A percentile compares a stretch with the other conserved stretches of the same genome.
Conservation (phyloP, 2,329 filamentous ascomycete genomes). For the Scedosporium apiospermum region DNA sequence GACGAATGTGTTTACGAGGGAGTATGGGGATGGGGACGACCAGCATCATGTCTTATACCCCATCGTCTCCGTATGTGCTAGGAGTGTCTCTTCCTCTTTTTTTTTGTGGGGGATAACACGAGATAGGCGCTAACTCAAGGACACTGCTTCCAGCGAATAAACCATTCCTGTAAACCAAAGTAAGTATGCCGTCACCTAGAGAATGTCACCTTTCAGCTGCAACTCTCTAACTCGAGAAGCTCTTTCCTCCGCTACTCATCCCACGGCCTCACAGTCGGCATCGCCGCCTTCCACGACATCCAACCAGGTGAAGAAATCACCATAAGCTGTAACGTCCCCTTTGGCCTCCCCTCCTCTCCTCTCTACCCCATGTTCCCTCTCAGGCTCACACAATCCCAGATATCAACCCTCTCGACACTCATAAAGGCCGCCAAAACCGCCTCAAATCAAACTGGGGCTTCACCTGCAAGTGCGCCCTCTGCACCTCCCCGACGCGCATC, state of each 20-base stretch:
- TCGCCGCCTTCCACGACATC: constrained; percentile 5
- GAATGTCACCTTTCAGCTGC: no score
- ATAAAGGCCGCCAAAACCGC: neutral
- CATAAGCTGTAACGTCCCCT: constrained; percentile 6
- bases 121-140: neutral
- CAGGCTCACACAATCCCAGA: neutral
- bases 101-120: neutral
- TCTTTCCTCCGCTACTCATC: constrained; percentile 5
- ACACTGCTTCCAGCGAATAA: neutral
- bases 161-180: constrained; percentile 8
- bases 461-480: constrained; percentile 6
- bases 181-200: neutral
- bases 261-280: constrained; percentile 1
- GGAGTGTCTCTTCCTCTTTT: neutral
- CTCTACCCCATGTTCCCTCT: neutral
- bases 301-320: constrained; percentile 6
- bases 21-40: neutral
- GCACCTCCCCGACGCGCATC: neutral
- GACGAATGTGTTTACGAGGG: constrained; percentile 4
- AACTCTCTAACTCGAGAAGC: neutral
- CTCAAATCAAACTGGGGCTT: constrained; percentile 4
- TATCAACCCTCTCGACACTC: neutral
- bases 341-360: neutral
- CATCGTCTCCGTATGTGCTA: constrained; percentile 1
- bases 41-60: neutral